These are phyloP conservation scores for Clarireedia hainanense DNA, from an alignment of 2,329 filamentous ascomycete species.

Conservation along the genomic window DNA sequence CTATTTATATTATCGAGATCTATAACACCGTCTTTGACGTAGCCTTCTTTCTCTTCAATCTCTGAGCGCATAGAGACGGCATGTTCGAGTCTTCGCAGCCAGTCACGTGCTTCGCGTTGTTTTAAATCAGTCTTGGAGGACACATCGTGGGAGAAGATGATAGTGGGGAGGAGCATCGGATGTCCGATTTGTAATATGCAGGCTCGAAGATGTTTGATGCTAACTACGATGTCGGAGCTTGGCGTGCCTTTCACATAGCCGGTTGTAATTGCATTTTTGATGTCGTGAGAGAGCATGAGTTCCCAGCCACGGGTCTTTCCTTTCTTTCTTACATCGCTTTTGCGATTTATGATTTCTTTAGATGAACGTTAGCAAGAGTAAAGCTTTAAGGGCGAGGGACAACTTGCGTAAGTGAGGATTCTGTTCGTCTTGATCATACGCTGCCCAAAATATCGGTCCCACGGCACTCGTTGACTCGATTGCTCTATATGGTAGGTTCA, in stretches of 20 bases:
- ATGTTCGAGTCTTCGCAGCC: constrained; percentile 53
- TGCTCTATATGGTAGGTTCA: constrained; percentile 47
- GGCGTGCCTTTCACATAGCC: constrained; percentile 55
- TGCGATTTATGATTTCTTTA: constrained; percentile 52
- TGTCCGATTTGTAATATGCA: constrained; percentile 45
- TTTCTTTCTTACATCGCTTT: constrained; percentile 59
- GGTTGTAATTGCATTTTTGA: constrained; percentile 47
- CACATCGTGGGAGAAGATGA: constrained; percentile 52
- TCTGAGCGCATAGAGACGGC: constrained; percentile 47
- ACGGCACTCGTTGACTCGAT: constrained; percentile 53
- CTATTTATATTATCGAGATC: constrained; percentile 53
- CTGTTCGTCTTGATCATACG: constrained; percentile 46
- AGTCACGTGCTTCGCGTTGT: constrained; percentile 55
- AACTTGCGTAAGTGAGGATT: constrained; percentile 48
- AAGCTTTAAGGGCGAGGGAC: not conserved
- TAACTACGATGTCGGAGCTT: constrained; percentile 44
- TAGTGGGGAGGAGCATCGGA: constrained; percentile 50
- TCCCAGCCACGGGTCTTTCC: constrained; percentile 57
- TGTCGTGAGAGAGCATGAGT: constrained; percentile 51
- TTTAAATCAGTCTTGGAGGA: constrained; percentile 49
- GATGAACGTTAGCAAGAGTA: not conserved
- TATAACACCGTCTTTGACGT: constrained; percentile 44
- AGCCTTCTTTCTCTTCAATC: constrained; percentile 37
- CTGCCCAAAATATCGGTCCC: constrained; percentile 56
- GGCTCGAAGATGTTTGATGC: constrained; percentile 42